Percentiles rank a stretch among this genome's conserved stretches.
These are phyloP conservation scores for Ulvella scutata DNA, from an alignment of 139 green algal genomes.

Conservation along the genomic window DNA sequence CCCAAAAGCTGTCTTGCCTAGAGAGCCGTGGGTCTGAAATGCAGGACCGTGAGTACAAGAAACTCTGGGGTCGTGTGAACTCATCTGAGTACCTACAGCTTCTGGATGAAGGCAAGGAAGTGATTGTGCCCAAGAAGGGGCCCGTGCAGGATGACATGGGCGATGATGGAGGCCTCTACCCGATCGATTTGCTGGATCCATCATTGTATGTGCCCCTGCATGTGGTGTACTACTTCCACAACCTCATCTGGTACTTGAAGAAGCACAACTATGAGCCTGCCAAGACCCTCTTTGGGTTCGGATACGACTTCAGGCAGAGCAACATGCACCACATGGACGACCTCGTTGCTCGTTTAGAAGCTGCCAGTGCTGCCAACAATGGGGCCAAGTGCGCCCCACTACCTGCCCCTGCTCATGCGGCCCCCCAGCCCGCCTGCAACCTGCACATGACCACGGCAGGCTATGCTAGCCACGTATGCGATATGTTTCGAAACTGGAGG, in stretches of 20 bases:
- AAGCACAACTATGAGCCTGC: constrained; percentile 19
- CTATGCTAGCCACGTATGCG: too few relatives aligned
- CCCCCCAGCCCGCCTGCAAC: not conserved
- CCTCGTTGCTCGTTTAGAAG: constrained; percentile 13
- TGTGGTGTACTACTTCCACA: constrained; percentile 27
- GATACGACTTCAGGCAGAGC: constrained; percentile 36
- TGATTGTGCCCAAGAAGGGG: not conserved
- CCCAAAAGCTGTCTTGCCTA: too few relatives aligned
- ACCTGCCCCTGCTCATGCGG: not conserved
- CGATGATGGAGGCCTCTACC: constrained; percentile 21
- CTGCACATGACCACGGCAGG: not conserved
- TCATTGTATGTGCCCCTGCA: constrained; percentile 10
- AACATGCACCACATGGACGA: constrained; percentile 4
- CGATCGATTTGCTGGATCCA: constrained; percentile 24
- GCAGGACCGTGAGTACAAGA: not conserved
- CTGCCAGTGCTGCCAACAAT: not conserved
- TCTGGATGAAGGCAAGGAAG: not conserved
- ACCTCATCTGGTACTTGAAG: constrained; percentile 19
- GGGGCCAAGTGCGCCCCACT: not conserved
- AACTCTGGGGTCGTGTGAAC: not conserved
- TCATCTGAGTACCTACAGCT: not conserved
- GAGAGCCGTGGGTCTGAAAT: too few relatives aligned
- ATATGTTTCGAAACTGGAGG: too few relatives aligned
- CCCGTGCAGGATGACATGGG: not conserved
- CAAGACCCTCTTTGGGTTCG: constrained; percentile 28